These are phyloP conservation scores for Dryas drummondii DNA, from an alignment of 306 rosid species.

Conservation along the genomic window DNA sequence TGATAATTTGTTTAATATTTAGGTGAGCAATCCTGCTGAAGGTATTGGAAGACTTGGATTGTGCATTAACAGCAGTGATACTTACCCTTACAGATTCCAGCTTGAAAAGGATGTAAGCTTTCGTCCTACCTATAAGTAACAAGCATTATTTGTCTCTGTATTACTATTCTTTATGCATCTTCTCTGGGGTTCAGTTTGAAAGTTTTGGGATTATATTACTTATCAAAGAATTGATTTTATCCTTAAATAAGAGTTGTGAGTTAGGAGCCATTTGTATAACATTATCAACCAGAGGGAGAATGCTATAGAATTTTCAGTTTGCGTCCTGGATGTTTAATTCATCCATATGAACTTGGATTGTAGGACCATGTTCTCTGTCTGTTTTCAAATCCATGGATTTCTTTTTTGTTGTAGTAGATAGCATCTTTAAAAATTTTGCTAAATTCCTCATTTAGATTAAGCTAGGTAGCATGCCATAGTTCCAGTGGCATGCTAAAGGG, in stretches of 20 bases:
- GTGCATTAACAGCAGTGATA: slow-evolving; percentile 30
- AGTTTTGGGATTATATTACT: not conserved
- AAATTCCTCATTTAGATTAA: not conserved
- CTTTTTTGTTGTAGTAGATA: not conserved
- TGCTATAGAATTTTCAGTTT: not conserved
- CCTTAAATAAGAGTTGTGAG: not conserved
- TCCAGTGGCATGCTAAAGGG: not conserved
- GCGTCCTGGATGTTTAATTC: not conserved
- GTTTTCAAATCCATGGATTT: not conserved
- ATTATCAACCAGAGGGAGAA: not conserved
- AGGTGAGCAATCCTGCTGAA: slow-evolving; percentile 37
- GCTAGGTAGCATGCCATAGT: not conserved
- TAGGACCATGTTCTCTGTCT: not conserved
- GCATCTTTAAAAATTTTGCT: not conserved
- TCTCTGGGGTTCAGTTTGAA: not conserved
- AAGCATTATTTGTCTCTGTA: not conserved
- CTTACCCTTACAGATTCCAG: slow-evolving; percentile 46
- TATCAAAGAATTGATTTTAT: not conserved
- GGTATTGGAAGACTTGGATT: slow-evolving; percentile 29
- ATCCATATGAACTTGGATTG: not conserved
- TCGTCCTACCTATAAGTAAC: not conserved
- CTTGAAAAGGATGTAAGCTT: slow-evolving; percentile 76
- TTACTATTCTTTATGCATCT: not conserved
- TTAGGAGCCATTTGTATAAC: not conserved
- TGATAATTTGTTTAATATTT: slow-evolving; percentile 28